Evolutionary conservation across 306 rosid species (phyloP).

Genomic region (Arachis hypogaea): DNA sequence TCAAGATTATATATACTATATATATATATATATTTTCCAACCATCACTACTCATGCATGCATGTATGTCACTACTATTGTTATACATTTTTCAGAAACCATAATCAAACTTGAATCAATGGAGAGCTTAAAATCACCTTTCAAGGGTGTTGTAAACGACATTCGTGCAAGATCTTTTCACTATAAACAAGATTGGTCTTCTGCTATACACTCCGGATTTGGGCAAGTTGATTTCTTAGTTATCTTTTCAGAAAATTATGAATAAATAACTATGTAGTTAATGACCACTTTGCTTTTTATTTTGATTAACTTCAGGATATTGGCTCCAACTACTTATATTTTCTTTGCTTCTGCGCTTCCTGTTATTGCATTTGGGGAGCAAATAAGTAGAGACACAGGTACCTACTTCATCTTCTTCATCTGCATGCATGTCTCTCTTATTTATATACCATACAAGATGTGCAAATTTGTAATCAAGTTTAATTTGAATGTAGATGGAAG

Average conservation of each 20-base stretch:
- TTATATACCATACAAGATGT: background rate
- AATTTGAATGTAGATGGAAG: conserved; percentile 63
- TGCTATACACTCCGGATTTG: conserved; percentile 63
- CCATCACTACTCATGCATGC: too few species aligned
- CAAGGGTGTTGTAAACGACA: conserved; percentile 63
- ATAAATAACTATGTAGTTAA: background rate
- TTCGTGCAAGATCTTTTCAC: conserved; percentile 62
- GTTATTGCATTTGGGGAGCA: conserved; percentile 84
- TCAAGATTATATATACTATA: too few species aligned
- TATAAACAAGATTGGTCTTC: conserved; percentile 79
- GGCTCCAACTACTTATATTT: conserved; percentile 76
- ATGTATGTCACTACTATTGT: too few species aligned
- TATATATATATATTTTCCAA: too few species aligned
- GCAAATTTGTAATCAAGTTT: too few species aligned
- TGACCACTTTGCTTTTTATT: background rate
- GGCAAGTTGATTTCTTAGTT: conserved; percentile 45
- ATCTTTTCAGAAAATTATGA: background rate
- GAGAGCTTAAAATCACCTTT: conserved; percentile 53
- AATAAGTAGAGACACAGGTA: conserved; percentile 73
- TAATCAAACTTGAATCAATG: conserved; percentile 46
- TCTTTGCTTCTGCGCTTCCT: conserved; percentile 88
- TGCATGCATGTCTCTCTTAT: background rate
- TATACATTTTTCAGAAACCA: too few species aligned
- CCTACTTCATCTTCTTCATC: conserved; percentile 13
- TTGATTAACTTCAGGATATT: conserved; percentile 55